Conservation (phyloP, 306 rosid genomes). For the Clitoria ternatea region DNA sequence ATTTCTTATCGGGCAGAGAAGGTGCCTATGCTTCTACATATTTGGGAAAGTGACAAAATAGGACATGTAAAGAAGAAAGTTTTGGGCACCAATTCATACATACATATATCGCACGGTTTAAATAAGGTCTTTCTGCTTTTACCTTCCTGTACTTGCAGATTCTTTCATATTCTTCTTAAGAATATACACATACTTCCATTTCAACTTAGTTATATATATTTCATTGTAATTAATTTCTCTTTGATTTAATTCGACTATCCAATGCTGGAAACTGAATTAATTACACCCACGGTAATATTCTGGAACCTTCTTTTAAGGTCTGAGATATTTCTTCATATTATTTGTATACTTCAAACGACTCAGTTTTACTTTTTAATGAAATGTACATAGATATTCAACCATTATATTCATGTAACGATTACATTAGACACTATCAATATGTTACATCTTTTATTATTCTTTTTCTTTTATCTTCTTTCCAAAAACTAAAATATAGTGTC, state of each 20-base stretch:
- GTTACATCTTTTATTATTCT: no score
- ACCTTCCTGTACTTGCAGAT: not conserved
- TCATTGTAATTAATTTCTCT: not conserved
- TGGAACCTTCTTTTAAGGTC: not conserved
- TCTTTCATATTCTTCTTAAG: not conserved
- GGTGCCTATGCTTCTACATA: conserved; percentile 36
- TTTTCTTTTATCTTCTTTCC: not conserved
- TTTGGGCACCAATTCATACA: conserved; percentile 18
- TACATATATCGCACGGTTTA: conserved; percentile 44
- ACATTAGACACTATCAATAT: no score
- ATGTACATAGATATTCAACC: no score
- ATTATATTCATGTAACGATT: no score
- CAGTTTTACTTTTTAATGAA: no score
- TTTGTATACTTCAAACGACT: not conserved
- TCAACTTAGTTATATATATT: not conserved
- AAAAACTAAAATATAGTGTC: no score
- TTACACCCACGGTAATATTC: not conserved
- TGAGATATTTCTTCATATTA: not conserved
- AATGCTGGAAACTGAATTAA: not conserved
- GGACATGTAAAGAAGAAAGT: conserved; percentile 29
- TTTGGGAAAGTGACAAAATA: conserved; percentile 46
- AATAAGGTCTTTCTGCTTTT: conserved; percentile 29
- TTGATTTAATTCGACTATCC: not conserved
- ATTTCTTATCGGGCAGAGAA: conserved; percentile 27
- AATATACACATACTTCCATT: no score